Conservation (phyloP, 345 rosid species). For the Adansonia digitata region DNA sequence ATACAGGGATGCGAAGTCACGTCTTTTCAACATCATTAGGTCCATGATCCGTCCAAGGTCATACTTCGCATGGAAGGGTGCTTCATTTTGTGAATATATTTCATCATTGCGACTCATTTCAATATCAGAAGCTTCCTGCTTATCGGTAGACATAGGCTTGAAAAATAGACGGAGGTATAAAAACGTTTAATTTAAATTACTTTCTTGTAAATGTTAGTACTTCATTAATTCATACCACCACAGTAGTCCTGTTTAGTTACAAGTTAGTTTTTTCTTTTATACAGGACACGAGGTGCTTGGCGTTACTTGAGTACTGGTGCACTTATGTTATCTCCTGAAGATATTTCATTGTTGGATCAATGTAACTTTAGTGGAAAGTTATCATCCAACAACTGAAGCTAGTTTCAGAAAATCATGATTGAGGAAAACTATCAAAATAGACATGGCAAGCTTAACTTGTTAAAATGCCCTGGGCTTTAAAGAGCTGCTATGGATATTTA, state of each 20-base stretch:
- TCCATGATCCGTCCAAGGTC: conserved; percentile 53
- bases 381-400: conserved; percentile 13
- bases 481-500: background rate
- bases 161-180: conserved; percentile 48
- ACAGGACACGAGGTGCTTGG: conserved; percentile 53
- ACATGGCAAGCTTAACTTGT: background rate
- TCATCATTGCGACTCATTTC: conserved; percentile 63
- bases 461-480: background rate
- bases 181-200: background rate
- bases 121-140: conserved; percentile 53
- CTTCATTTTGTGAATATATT: conserved; percentile 60
- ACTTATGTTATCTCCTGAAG: conserved; percentile 54
- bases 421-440: conserved; percentile 9
- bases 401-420: background rate
- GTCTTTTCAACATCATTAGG: conserved; percentile 35
- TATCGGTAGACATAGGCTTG: conserved; percentile 30
- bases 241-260: conserved; percentile 1
- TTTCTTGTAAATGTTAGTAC: background rate
- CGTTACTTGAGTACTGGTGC: conserved; percentile 62
- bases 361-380: conserved; percentile 30
- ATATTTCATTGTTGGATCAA: conserved; percentile 51
- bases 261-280: conserved; percentile 5
- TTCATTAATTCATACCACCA: background rate
- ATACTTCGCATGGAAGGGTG: conserved; percentile 46
- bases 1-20: conserved; percentile 47